These are phyloP conservation scores for Spathaspora boniae DNA, from an alignment of 805 yeast genomes.

Conservation along the genomic window DNA sequence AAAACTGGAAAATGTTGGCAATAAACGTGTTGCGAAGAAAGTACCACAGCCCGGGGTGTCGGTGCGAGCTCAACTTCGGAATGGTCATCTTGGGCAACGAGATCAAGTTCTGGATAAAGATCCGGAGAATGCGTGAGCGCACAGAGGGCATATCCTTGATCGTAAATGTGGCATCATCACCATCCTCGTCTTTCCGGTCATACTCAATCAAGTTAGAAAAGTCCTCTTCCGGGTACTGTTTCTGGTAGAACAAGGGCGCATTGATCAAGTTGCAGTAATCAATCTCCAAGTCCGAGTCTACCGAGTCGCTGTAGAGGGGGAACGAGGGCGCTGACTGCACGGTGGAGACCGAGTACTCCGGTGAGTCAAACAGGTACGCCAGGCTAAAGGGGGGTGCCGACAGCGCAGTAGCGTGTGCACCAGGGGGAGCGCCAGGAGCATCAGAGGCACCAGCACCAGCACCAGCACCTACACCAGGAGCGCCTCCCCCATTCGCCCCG, in stretches of 20 bases:
- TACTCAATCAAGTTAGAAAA: constrained; percentile 23
- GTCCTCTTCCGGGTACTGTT: constrained; percentile 28
- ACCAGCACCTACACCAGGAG: too few relatives aligned
- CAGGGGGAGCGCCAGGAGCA: too few relatives aligned
- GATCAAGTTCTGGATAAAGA: constrained; percentile 25
- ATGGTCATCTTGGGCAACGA: constrained; percentile 31
- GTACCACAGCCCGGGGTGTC: constrained; percentile 42
- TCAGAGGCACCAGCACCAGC: too few relatives aligned
- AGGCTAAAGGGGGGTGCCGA: too few relatives aligned
- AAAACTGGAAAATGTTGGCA: constrained; percentile 27
- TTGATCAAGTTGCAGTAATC: constrained; percentile 19
- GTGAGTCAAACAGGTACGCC: too few relatives aligned
- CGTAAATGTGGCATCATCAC: constrained; percentile 13
- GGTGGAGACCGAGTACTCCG: constrained; percentile 12
- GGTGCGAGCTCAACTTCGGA: constrained; percentile 32
- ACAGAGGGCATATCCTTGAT: constrained; percentile 22
- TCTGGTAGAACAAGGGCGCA: constrained; percentile 27
- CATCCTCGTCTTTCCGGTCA: constrained; percentile 11
- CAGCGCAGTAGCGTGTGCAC: too few relatives aligned
- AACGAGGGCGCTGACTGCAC: constrained; percentile 7
- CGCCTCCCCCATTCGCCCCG: too few relatives aligned
- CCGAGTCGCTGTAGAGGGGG: constrained; percentile 4
- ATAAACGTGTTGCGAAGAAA: constrained; percentile 30
- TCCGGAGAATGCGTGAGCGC: constrained; percentile 21
- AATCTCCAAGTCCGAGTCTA: constrained; percentile 13